These are phyloP conservation scores for Lepidium sativum DNA, from an alignment of 345 rosid genomes.

Conservation along the genomic window DNA sequence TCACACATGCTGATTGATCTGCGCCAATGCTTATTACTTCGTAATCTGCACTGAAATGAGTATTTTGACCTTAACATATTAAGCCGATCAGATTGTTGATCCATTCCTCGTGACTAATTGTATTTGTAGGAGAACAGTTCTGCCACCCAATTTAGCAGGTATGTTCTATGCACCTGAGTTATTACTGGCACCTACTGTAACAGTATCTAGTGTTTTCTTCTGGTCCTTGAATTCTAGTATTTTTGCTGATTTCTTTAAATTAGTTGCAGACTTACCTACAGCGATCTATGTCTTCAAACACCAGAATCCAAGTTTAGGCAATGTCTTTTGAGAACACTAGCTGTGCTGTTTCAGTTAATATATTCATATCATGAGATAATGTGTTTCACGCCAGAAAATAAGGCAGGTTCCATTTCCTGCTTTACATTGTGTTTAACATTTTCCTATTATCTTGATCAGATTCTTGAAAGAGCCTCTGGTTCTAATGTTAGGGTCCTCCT, in stretches of 20 bases:
- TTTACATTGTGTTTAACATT: background rate
- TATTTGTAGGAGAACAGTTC: constrained; percentile 62
- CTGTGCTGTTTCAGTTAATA: constrained; percentile 74
- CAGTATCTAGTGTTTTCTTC: background rate
- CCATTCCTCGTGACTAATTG: background rate
- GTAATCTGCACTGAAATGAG: background rate
- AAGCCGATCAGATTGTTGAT: background rate
- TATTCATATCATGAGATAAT: constrained; percentile 84
- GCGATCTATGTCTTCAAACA: constrained; percentile 91
- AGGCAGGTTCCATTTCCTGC: constrained; percentile 38
- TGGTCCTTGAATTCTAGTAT: background rate
- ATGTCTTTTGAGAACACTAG: constrained; percentile 80
- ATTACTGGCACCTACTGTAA: constrained; percentile 4
- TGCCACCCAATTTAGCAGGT: constrained; percentile 66
- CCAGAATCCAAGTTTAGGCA: constrained; percentile 95
- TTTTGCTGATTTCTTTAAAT: constrained; percentile 14
- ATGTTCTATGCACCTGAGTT: constrained; percentile 22
- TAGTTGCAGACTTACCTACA: constrained; percentile 83
- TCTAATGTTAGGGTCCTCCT: background rate
- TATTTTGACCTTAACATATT: background rate
- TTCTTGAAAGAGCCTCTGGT: constrained; percentile 5
- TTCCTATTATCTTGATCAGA: constrained; percentile 1
- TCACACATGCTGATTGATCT: background rate
- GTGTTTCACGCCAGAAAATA: constrained; percentile 57
- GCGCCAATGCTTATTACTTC: background rate